Evolutionary conservation across 495 filamentous ascomycete genomes (phyloP).

Genomic region (Clohesyomyces aquaticus): DNA sequence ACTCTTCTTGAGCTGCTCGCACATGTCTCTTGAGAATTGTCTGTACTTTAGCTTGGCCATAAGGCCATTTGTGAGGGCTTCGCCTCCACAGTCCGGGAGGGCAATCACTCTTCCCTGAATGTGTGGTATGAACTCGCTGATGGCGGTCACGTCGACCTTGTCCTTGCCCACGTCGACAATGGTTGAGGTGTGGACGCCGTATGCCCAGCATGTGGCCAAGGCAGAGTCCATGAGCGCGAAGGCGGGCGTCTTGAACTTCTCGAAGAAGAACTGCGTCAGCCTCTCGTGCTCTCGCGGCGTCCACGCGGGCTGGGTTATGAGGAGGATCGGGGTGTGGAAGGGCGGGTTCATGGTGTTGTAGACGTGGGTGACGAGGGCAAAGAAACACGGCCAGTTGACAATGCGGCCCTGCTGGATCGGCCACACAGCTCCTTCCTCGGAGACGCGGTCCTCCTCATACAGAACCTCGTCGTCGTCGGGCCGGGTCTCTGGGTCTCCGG

Average conservation of each 20-base stretch:
- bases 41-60: constrained; percentile 67
- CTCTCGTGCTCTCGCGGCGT: constrained; percentile 77
- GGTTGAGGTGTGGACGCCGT: constrained; percentile 73
- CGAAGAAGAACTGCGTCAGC: constrained; percentile 90
- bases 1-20: constrained; percentile 90
- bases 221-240: constrained; percentile 86
- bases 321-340: constrained; percentile 90
- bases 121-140: constrained; percentile 74
- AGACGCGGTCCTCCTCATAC: constrained; percentile 85
- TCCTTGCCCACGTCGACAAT: constrained; percentile 87
- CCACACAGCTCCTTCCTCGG: constrained; percentile 86
- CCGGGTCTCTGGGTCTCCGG: background rate
- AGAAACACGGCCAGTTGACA: constrained; percentile 85
- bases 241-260: constrained; percentile 91
- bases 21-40: constrained; percentile 82
- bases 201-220: constrained; percentile 79
- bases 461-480: constrained; percentile 48
- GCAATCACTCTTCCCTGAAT: constrained; percentile 63
- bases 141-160: constrained; percentile 89
- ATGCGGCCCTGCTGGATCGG: constrained; percentile 85
- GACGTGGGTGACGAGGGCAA: constrained; percentile 85
- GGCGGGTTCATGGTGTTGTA: constrained; percentile 84
- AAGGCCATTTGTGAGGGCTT: constrained; percentile 82
- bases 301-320: constrained; percentile 86
- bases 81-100: constrained; percentile 76